Evolutionary conservation across 2,329 filamentous ascomycete species (phyloP), one percentile per base, ranked within the genome.

Genomic region (Colletotrichum sp.): DNA sequence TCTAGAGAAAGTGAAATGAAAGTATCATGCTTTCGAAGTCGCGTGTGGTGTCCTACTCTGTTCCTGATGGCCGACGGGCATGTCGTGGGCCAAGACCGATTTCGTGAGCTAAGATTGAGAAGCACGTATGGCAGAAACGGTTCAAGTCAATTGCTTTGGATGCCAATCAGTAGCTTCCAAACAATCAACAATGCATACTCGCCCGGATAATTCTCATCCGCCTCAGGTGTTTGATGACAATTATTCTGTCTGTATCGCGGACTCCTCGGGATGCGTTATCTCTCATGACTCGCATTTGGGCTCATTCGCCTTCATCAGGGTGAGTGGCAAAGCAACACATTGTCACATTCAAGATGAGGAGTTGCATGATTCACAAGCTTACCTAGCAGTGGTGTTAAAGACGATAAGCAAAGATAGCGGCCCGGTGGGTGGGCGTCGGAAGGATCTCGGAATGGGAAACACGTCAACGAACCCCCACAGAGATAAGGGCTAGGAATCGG

Each of bases 401-500:
- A 57, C 43, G 39, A 60, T 48, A 57, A 67, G 70, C 21, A 26
- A n/a, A 59, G 61, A 72, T 60, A 60, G 18, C 34, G 24, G 13
- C 18, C 34, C 34, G 24, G 32, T n/a, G 43, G 30, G 24, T 39
- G n/a, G 26, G 14, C 14, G 24, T 67, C 70, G 70, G 70, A 72
- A 72, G 7, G 24, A 24, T 39, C 34, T 34, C 61, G 61, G 61
- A 57, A 43, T 21, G 16, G 28, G 18, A 18, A 32, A 59, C 43
- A 39, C 48, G 60, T 71, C 60, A 59, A 71, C 9, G 32, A 43
- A 67, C 70, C 69, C 70, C 61, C 70, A 67, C 48, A 67, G 12
- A 67, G 70, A 72, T 67, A 72, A 72, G 70, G n/a, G 34, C 13
- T 7, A 21, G 24, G 12, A 32, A n/a, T 66, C 48, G 70, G 61